Evolutionary conservation across 1,139 yeast genomes (phyloP), one percentile per base, ranked within the genome.

Genomic region (Lodderomyces pseudojiufengensis): DNA sequence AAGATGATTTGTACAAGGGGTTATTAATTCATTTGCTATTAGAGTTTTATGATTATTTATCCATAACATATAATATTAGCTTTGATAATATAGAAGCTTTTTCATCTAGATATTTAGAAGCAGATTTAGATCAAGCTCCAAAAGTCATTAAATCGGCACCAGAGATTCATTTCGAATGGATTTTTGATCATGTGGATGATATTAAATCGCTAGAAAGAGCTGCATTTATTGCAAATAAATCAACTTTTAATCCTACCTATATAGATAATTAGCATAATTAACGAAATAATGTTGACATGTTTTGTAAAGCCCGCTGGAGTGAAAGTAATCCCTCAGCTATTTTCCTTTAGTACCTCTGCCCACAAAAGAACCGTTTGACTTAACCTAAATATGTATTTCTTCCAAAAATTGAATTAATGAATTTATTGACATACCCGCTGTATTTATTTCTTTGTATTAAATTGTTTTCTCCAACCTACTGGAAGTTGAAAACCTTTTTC

Each of bases 61-160:
- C 47, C 1, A 38, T 41, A 4, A 52, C 50, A 21, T 63, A 57
- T 39, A 48, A 46, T 20, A 43, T 67, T 3, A 38, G 49, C 8
- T 42, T 43, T 4, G 44, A 44, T 3, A 49, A 51, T 24, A 30
- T 44, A 16, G 47, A 40, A 21, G 35, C 30, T 9, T 44, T 31
- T 31, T 28, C 32, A 6, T 24, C 41, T 3, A 31, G 35, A 14
- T 16, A 33, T 27, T 31, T 31, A 11, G 47, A 44, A n/a, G 15
- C 29, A 11, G 44, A 44, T 30, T 29, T 37, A 9, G 36, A 32
- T 10, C 38, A 31, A 32, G 12, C 36, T 3, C 43, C 45, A 4
- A 44, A 32, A 24, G 16, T 24, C 9, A 12, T 27, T 4, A 38
- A 27, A 27, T 14, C 27, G 10, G 6, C 20, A 5, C 26, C 24